Evolutionary conservation across 768 basidiomycete species (phyloP).

Genomic region (Pulveroboletus sp.): DNA sequence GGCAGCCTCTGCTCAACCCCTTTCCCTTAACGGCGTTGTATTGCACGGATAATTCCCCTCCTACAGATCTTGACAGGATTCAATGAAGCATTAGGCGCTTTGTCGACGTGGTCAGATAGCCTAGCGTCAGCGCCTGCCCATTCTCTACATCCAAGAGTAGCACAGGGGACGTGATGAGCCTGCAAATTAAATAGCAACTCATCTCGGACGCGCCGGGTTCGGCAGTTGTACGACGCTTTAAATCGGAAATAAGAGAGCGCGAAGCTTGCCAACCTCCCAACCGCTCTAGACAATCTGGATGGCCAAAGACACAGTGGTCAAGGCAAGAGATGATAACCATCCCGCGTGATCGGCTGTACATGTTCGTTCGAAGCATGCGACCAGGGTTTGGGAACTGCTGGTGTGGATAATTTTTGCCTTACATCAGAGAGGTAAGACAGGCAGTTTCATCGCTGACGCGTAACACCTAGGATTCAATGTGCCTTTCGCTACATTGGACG

Average conservation of each 20-base stretch:
- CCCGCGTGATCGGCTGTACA: too few species aligned
- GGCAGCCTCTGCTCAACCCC: conserved; percentile 27
- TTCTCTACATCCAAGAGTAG: conserved; percentile 31
- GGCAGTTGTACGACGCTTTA: conserved; percentile 46
- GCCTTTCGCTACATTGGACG: background rate
- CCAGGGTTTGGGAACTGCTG: background rate
- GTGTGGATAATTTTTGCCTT: background rate
- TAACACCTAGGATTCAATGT: background rate
- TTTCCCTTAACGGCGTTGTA: too few species aligned
- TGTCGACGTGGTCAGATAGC: conserved; percentile 46
- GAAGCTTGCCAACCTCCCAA: conserved; percentile 44
- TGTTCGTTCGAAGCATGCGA: background rate
- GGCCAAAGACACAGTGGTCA: conserved; percentile 7
- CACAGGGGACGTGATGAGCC: conserved; percentile 6
- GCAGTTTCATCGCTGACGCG: background rate
- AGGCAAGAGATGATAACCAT: background rate
- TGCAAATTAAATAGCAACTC: conserved; percentile 45
- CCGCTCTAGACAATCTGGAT: conserved; percentile 23
- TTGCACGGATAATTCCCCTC: too few species aligned
- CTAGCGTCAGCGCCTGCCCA: conserved; percentile 66
- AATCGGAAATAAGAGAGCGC: conserved; percentile 53
- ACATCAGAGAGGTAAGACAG: background rate
- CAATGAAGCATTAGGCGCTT: conserved; percentile 46
- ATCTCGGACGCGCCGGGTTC: conserved; percentile 40
- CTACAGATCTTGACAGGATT: conserved; percentile 47